phyloP scores from a whole-genome alignment of 441 rosid species.

The Metrosideros polymorpha region DNA sequence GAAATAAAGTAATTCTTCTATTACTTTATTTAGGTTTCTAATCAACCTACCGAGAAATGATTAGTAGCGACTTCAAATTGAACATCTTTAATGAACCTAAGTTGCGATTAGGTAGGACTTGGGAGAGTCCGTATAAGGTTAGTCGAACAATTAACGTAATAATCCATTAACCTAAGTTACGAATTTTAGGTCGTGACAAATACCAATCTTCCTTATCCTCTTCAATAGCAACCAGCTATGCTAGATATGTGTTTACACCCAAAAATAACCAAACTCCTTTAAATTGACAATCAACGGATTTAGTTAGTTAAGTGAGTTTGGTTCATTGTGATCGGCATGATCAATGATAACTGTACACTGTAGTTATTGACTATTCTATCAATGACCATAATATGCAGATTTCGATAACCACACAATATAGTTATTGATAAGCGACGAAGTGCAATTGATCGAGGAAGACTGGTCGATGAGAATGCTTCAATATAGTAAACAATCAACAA shows the following conservation, averaged over 20 bases:
- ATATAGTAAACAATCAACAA: neutral
- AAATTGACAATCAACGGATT: accelerated
- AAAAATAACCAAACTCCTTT: neutral
- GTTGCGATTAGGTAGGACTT: too few species aligned
- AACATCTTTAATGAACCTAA: too few species aligned
- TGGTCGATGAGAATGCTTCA: neutral
- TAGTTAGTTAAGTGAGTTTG: neutral
- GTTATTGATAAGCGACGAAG: neutral
- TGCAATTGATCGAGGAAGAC: neutral
- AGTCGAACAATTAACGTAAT: too few species aligned
- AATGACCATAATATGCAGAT: neutral
- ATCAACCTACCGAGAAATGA: too few species aligned
- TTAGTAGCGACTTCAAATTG: too few species aligned
- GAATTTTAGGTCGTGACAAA: too few species aligned
- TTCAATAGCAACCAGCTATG: neutral
- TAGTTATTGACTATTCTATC: neutral
- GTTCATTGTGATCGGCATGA: neutral
- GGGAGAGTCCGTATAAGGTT: too few species aligned
- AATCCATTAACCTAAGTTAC: too few species aligned
- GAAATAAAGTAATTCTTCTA: too few species aligned
- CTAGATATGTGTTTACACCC: neutral
- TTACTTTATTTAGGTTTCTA: too few species aligned
- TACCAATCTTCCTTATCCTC: neutral
- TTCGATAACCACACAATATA: neutral
- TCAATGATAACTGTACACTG: accelerated